Evolutionary conservation across 1,284 basidiomycete genomes (phyloP), one percentile per base, ranked within the genome.

Genomic region (Leccinum griseonigrum): DNA sequence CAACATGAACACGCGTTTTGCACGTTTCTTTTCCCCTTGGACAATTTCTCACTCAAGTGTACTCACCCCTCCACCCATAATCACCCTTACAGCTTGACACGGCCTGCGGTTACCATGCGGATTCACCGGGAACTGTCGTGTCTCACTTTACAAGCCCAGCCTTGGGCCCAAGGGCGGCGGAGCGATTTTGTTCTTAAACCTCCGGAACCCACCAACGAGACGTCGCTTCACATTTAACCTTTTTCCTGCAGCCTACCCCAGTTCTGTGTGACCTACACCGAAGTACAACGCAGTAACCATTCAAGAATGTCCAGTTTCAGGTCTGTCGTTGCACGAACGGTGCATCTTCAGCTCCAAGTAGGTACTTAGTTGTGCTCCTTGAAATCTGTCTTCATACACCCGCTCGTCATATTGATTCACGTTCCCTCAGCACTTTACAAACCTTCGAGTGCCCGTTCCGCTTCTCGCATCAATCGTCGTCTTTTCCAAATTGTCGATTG

Each of bases 301-400:
- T 38, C 22, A 4, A 60, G 16, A 52, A 64, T 68, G 63, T 11
- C 54, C 16, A 57, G 48, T 31, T n/a, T 72, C 31, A 52, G 52
- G 28, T 57, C 61, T 14, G 54, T 67, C 43, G 48, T 66, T 8
- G 69, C 63, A 46, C 58, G 46, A 29, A 58, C 51, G 16, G 6
- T 60, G 22, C 59, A 56, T n/a, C 38, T 61, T 50, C 68, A 57
- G 18, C 18, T 63, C 1, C 65, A 63, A 57, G 71, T 64, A 34
- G 57, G 62, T n/a, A 36, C 29, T 3, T 3, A 26, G n/a, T 40
- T 4, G 14, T 10, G 18, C n/a, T 52, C 31, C 36, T 14, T 6
- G 4, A 18, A 29, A 2, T 34, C 32, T 16, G 22, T 22, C 34
- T 18, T 43, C 0, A 38, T 11, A 22, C 4, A 1, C 28, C 11